phyloP scores from a whole-genome alignment of 2,329 filamentous ascomycete species.

The Aspergillus sp. region DNA sequence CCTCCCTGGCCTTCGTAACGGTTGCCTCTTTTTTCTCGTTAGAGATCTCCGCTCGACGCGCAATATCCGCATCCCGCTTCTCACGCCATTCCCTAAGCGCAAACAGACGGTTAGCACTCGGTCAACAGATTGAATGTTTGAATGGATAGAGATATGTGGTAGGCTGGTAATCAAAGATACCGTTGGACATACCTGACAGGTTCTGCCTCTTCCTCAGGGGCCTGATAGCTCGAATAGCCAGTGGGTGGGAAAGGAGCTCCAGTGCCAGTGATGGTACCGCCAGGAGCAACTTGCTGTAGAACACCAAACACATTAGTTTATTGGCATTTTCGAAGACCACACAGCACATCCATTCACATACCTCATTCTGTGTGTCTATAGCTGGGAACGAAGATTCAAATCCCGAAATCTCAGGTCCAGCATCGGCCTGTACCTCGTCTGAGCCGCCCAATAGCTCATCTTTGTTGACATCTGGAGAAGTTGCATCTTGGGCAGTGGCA shows the following conservation, averaged over 20 bases:
- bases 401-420: conserved; percentile 48
- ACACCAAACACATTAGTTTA: conserved; percentile 15
- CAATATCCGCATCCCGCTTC: conserved; percentile 76
- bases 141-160: background rate
- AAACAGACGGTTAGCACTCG: background rate
- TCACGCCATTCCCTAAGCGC: conserved; percentile 75
- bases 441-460: conserved; percentile 70
- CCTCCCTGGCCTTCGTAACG: conserved; percentile 82
- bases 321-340: background rate
- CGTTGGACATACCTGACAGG: conserved; percentile 62
- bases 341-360: conserved; percentile 37
- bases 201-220: conserved; percentile 77
- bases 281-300: conserved; percentile 66
- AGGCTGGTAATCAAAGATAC: background rate
- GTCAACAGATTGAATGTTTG: background rate
- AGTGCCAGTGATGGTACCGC: conserved; percentile 76
- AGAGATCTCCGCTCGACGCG: conserved; percentile 82
- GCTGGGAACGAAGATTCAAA: conserved; percentile 94
- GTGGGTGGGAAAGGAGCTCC: conserved; percentile 56
- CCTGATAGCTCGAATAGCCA: conserved; percentile 54
- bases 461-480: conserved; percentile 62
- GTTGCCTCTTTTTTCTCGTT: conserved; percentile 80
- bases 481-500: conserved; percentile 68
- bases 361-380: conserved; percentile 71
- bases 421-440: conserved; percentile 27